Percentiles rank a stretch among this genome's conserved stretches.
Conservation (phyloP, 164 flowering plant species). For the Berberis vulgaris region DNA sequence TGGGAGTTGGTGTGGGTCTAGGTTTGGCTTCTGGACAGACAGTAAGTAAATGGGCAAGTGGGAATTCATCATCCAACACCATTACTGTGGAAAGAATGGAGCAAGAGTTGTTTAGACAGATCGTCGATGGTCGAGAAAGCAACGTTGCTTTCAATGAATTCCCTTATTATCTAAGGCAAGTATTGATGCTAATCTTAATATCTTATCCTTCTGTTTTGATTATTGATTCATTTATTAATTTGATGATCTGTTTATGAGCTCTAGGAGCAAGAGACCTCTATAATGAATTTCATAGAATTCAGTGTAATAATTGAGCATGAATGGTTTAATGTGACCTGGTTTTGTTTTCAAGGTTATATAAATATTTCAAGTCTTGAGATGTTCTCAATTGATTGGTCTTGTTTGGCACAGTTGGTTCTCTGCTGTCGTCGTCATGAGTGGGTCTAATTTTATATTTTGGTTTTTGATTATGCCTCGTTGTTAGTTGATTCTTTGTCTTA, state of each 20-base stretch:
- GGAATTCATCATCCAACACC: conserved; percentile 12
- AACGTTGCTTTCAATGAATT: conserved; percentile 74
- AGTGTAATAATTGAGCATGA: not conserved
- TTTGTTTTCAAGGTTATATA: not conserved
- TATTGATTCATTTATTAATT: not conserved
- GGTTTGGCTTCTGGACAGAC: conserved; percentile 76
- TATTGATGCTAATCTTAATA: not conserved
- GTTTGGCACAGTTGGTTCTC: too few relatives aligned
- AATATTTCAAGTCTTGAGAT: too few relatives aligned
- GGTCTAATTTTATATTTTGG: too few relatives aligned
- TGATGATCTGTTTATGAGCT: not conserved
- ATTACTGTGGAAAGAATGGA: conserved; percentile 49
- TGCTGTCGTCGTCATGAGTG: too few relatives aligned
- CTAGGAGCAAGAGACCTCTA: not conserved
- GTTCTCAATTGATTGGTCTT: too few relatives aligned
- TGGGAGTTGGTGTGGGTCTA: conserved; percentile 84
- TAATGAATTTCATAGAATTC: not conserved
- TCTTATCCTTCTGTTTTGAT: not conserved
- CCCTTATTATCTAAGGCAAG: conserved; percentile 78
- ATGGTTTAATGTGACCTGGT: not conserved
- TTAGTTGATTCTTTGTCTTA: too few relatives aligned
- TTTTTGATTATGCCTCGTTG: too few relatives aligned
- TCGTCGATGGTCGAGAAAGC: conserved; percentile 66
- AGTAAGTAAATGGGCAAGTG: conserved; percentile 48
- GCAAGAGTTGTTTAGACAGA: conserved; percentile 52